A percentile compares a stretch with the other conserved stretches of the same genome.
Conservation (phyloP, 768 basidiomycete genomes). For the Ramaria sp. region DNA sequence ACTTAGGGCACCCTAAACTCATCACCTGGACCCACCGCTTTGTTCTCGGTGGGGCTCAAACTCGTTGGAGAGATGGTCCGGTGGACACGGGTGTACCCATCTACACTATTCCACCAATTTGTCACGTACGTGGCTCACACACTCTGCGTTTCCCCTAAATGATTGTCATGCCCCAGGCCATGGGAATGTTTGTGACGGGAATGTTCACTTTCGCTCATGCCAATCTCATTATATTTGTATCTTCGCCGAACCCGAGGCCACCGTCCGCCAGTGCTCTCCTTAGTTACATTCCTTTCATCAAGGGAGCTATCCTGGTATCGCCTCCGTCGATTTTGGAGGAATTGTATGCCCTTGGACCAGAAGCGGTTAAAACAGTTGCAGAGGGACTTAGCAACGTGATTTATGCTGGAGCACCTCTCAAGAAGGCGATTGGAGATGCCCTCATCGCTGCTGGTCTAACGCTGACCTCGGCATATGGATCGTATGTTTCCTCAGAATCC, state of each 20-base stretch:
- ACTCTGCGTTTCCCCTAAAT: neutral
- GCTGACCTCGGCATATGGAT: slow-evolving; percentile 9
- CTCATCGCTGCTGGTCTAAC: slow-evolving; percentile 5
- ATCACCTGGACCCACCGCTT: slow-evolving; percentile 1
- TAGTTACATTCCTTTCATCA: neutral
- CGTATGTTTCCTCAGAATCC: slow-evolving; percentile 5
- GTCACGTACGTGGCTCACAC: neutral
- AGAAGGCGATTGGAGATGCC: slow-evolving; percentile 7
- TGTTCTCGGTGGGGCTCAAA: neutral
- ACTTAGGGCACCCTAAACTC: slow-evolving; percentile 4
- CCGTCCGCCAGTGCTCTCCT: neutral
- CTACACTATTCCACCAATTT: neutral
- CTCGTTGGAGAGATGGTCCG: neutral
- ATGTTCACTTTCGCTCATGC: neutral
- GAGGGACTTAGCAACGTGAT: slow-evolving; percentile 8
- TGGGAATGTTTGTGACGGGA: neutral
- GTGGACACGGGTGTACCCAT: neutral
- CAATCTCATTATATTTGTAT: neutral
- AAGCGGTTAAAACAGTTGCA: neutral
- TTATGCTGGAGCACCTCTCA: slow-evolving; percentile 13
- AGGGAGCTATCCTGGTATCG: neutral
- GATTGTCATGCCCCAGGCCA: neutral
- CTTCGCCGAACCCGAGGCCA: neutral
- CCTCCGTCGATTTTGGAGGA: slow-evolving; percentile 6
- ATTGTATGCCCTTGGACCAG: neutral